These are phyloP conservation scores for Yarrowia sp. DNA, from an alignment of 805 yeast genomes.

Conservation along the genomic window DNA sequence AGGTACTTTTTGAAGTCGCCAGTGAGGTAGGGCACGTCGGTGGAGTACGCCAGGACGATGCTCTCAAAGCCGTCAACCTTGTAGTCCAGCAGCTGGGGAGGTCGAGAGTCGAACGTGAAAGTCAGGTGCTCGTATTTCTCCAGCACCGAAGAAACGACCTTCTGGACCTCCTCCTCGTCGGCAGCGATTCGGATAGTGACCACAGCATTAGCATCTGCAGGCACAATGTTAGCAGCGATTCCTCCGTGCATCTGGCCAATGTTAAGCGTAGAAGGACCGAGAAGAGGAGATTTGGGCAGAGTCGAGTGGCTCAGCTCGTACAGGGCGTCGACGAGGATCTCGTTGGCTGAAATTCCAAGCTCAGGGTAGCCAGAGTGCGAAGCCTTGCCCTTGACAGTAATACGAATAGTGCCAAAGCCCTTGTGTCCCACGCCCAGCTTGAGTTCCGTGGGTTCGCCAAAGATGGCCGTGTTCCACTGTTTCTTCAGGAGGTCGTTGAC, in stretches of 20 bases:
- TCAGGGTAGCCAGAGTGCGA: constrained; percentile 72
- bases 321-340: constrained; percentile 52
- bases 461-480: constrained; percentile 59
- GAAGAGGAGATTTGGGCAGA: constrained; percentile 51
- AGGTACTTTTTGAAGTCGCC: constrained; percentile 48
- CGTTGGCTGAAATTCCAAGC: constrained; percentile 61
- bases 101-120: constrained; percentile 34
- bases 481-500: constrained; percentile 30
- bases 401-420: constrained; percentile 48
- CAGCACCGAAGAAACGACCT: constrained; percentile 42
- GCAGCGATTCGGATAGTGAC: constrained; percentile 55
- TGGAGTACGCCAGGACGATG: constrained; percentile 49
- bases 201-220: constrained; percentile 54
- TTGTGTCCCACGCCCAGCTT: constrained; percentile 70
- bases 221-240: constrained; percentile 63
- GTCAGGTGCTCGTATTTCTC: constrained; percentile 35
- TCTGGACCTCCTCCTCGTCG: constrained; percentile 43
- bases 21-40: constrained; percentile 50
- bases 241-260: constrained; percentile 60
- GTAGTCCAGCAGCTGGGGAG: constrained; percentile 52
- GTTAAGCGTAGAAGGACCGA: constrained; percentile 63
- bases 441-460: constrained; percentile 75
- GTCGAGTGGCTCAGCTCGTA: constrained; percentile 45
- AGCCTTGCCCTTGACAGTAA: constrained; percentile 54
- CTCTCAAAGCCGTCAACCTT: constrained; percentile 65